Base-by-base conservation (phyloP, 805 yeast genomes). In the Tetrapisispora nanseiensis region DNA sequence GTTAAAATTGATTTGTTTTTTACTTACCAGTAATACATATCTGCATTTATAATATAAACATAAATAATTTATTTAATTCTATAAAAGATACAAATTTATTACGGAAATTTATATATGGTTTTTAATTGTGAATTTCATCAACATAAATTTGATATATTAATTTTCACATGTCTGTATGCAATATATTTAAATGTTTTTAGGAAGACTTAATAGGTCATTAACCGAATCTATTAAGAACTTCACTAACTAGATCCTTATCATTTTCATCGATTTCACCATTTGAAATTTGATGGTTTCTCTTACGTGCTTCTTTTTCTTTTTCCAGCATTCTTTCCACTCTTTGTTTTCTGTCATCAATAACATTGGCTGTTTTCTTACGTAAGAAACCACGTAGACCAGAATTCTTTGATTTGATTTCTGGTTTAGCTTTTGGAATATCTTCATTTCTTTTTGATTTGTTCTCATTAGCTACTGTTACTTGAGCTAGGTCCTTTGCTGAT, bases 311-410 rank as follows among this genome's bases (percentile, higher is more conserved):
- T 64, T 86, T 84, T 63, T 90, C 97, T 51, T 71, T 72, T 57
- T 74, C 74, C 58, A 86, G 68, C 51, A 84, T 84, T 43, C 73
- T 74, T 58, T 89, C 89, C 11, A 85, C 70, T 50, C 94, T 77
- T 59, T 81, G 56, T 52, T 80, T 81, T 55, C 96, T 79, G 61
- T 86, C 86, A 60, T 86, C 95, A 47, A 89, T 76, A 35, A 87
- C 89, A 57, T 87, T 87, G 59, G 75, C 78, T 42, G 80, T 78
- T 72, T 82, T 83, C 74, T 85, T 89, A 61, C 95, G 78, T 63
- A 84, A 66, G 59, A 80, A 79, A 42, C 80, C 75, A 59, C 95
- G 80, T 46, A 90, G 66, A 1, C 87, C 80, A 8, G 97, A 86
- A 65, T 87, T 86, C 63, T 83, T 83, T 37, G 86, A 83, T 57